Evolutionary conservation across 139 green algal genomes (phyloP).

Genomic region (Chlamydomonas urium): DNA sequence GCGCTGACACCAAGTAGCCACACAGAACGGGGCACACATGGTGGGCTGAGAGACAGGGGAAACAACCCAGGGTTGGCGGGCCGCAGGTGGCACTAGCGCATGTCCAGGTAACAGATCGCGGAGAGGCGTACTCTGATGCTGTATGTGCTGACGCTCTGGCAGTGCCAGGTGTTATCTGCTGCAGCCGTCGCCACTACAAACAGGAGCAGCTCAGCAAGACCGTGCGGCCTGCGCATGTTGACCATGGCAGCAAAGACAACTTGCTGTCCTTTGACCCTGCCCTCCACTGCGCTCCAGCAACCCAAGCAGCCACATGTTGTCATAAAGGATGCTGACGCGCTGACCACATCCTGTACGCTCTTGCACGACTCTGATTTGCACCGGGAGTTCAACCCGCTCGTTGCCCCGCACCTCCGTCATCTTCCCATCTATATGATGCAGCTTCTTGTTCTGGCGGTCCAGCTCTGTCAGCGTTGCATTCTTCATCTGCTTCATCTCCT

Average conservation of each 20-base stretch:
- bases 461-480: background rate
- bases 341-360: background rate
- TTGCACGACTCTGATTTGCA: background rate
- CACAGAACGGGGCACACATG: background rate
- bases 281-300: too few species aligned
- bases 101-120: too few species aligned
- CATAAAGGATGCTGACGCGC: too few species aligned
- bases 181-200: too few species aligned
- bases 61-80: background rate
- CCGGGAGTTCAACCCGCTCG: background rate
- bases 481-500: conserved; percentile 13
- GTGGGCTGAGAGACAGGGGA: background rate
- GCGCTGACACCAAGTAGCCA: background rate
- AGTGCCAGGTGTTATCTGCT: too few species aligned
- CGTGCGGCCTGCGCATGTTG: background rate
- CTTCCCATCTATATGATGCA: background rate
- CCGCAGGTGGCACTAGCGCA: background rate
- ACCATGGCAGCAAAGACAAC: background rate
- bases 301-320: too few species aligned
- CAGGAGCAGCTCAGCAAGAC: too few species aligned
- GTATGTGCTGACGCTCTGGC: background rate
- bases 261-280: too few species aligned
- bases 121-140: background rate
- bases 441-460: background rate
- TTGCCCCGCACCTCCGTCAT: background rate